These are phyloP conservation scores for Zymoseptoria passerinii DNA, from an alignment of 2,329 filamentous ascomycete genomes.

Conservation along the genomic window DNA sequence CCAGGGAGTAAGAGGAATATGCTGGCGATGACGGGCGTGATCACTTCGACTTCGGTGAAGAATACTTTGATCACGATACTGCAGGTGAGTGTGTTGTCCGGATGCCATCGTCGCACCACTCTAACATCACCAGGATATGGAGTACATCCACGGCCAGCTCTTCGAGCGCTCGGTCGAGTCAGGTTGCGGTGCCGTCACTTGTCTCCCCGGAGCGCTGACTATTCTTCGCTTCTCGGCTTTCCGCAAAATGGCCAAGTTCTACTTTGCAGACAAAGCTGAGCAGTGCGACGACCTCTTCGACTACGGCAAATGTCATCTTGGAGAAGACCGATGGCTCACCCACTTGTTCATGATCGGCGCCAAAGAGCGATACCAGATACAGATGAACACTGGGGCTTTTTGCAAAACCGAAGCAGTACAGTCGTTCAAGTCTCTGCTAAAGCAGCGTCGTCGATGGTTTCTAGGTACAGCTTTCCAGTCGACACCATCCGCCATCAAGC, in stretches of 20 bases:
- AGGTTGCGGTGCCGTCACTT: conserved; percentile 87
- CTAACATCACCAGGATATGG: conserved; percentile 57
- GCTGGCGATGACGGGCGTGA: conserved; percentile 96
- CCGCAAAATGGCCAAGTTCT: conserved; percentile 93
- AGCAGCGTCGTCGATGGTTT: conserved; percentile 94
- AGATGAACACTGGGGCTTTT: conserved; percentile 95
- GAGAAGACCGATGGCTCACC: conserved; percentile 93
- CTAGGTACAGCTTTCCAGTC: conserved; percentile 34
- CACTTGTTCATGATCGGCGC: conserved; percentile 99
- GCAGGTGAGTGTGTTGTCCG: conserved; percentile 41
- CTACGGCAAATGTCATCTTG: conserved; percentile 89
- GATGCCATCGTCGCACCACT: not conserved
- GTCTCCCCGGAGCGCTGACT: conserved; percentile 86
- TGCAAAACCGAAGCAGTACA: conserved; percentile 98
- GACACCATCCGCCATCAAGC: not conserved
- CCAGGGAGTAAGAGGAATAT: conserved; percentile 86
- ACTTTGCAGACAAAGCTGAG: conserved; percentile 94
- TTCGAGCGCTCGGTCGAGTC: conserved; percentile 95
- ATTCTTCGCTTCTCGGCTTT: conserved; percentile 96
- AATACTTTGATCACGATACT: conserved; percentile 84
- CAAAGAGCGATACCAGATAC: conserved; percentile 86
- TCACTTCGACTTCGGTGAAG: conserved; percentile 84
- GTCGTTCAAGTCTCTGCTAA: conserved; percentile 73
- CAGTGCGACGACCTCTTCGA: conserved; percentile 95
- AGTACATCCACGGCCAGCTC: conserved; percentile 93